Base-by-base conservation (phyloP, 495 filamentous ascomycete species). In the Tuber umbilicatum region DNA sequence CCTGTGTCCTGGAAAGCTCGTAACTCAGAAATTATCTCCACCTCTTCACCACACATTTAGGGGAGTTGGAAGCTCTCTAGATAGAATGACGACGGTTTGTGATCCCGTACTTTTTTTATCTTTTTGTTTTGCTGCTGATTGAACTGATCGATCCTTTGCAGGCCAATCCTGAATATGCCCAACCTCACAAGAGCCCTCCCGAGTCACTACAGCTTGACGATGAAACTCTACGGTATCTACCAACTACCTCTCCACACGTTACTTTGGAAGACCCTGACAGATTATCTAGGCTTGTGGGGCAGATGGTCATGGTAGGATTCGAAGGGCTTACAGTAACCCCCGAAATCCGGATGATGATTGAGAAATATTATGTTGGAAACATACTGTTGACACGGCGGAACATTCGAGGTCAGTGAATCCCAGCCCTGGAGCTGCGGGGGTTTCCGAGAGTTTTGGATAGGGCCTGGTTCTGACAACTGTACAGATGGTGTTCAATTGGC, bases 251-350 rank as follows among this genome's bases (percentile, higher is more conserved):
- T 75, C 55, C 50, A n/a, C 69, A 45, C 19, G n/a, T 68, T 42
- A 72, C 42, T 31, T 39, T 19, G 31, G 35, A 78, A 74, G 69
- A 47, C 42, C 47, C 41, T 39, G 50, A 45, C 68, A 74, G 50
- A 71, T 50, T 50, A 31, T 27, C 68, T 60, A 83, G 82, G 72
- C 55, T 76, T 73, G 50, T 83, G 73, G 82, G 82, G 14, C 82
- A 83, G 75, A 83, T 83, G 80, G 69, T 83, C 60, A 79, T 83
- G 80, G 75, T 83, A 35, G 78, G 75, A 67, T 83, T 83, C 68
- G 80, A 83, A 35, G 82, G 82, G 12, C 45, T 77, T 42, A 71
- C 76, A 27, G 80, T 83, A 55, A 82, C 80, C n/a, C 81, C 78
- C 40, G 82, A 83, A 40, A 78, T 83, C 55, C 78, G 76, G 41